Base-by-base conservation (phyloP, 257 asterid genomes). In the Lantana camara region DNA sequence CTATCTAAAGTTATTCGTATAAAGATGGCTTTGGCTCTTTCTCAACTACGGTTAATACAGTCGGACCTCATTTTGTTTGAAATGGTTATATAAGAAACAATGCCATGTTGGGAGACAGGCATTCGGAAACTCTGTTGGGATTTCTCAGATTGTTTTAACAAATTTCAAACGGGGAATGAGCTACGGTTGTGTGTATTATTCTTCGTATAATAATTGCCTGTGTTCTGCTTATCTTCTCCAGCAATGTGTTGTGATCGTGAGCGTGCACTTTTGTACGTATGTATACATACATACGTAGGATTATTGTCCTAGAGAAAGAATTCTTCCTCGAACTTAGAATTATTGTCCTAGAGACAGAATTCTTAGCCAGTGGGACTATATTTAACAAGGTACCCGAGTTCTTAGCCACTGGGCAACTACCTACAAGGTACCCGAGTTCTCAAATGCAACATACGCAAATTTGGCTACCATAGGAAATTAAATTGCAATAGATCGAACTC, bases 1-100 rank as follows among this genome's bases (percentile, higher is more conserved):
- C 79, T 47, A 45, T 82, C 38, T 88, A 60, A 77, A 72, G 63
- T 70, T 63, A 50, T 63, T 45, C 38, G 19, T 21, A 52, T 11
- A 15, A 21, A 45, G 59, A 47, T 16, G 40, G 20, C 32, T 58
- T 56, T 42, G 10, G 14, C 21, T 69, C 55, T 46, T 48, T n/a
- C 58, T 49, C 66, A 4, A 40, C 65, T 60, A 59, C 9, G 23
- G 27, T 41, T 38, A 48, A 16, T 65, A 49, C 34, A 48, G 3
- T 29, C 49, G 17, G 64, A 66, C 68, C 72, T 41, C 66, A 50
- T 61, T 65, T 72, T 60, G 35, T 40, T 46, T 24, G 9, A 34
- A 34, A 54, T 57, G 58, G 57, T 54, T 24, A 50, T 44, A 34
- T 60, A 60, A 61, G 14, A 54, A 48, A 69, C 50, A 22, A 55